These are phyloP conservation scores for Aureobasidium sp. DNA, from an alignment of 2,329 filamentous ascomycete genomes.

Conservation along the genomic window DNA sequence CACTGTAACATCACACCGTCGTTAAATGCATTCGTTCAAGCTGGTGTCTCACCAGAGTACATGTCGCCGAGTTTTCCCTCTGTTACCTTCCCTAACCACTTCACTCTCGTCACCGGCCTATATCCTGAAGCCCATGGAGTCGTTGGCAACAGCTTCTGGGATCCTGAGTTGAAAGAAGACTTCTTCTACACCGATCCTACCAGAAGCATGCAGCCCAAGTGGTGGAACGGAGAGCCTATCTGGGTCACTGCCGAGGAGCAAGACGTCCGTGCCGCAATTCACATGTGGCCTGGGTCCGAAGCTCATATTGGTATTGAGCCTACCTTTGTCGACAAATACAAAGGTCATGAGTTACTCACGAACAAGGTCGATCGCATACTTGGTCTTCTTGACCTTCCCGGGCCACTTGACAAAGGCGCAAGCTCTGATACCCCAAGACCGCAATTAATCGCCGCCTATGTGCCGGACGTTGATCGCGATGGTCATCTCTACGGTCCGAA, in stretches of 20 bases:
- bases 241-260: conserved; percentile 89
- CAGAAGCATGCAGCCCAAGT: conserved; percentile 72
- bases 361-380: conserved; percentile 74
- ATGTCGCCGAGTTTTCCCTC: conserved; percentile 94
- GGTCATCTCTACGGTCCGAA: conserved; percentile 90
- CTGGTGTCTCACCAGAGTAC: conserved; percentile 82
- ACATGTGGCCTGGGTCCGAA: conserved; percentile 99
- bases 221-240: conserved; percentile 91
- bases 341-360: conserved; percentile 63
- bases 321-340: conserved; percentile 75
- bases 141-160: conserved; percentile 93
- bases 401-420: conserved; percentile 48
- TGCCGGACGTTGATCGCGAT: conserved; percentile 81
- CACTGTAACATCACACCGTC: conserved; percentile 75
- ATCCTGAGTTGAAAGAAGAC: conserved; percentile 63
- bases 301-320: conserved; percentile 72
- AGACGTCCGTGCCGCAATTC: conserved; percentile 69
- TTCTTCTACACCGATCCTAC: conserved; percentile 80
- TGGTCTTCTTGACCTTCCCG: conserved; percentile 75
- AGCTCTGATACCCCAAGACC: conserved; percentile 52
- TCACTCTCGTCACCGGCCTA: conserved; percentile 82
- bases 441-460: conserved; percentile 88
- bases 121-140: conserved; percentile 91
- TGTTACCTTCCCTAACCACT: conserved; percentile 92
- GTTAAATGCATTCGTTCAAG: conserved; percentile 66